Evolutionary conservation across 148 eudicot species (phyloP), one percentile per base, ranked within the genome.

Genomic region (Nepenthes mirabilis): DNA sequence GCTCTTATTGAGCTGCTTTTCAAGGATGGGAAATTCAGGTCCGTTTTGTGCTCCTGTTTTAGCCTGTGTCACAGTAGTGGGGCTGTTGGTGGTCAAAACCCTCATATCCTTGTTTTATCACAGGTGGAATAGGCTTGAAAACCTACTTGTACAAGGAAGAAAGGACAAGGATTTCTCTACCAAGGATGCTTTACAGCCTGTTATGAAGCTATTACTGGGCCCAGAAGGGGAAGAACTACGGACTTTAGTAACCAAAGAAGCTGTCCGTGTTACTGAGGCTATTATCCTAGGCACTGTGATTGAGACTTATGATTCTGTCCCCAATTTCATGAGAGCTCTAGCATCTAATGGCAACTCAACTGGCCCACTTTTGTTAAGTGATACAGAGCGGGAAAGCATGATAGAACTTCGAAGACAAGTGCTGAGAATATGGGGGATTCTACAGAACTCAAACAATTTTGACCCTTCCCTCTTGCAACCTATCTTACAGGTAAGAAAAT

Each of bases 91-190:
- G 58, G 14, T 36, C 11, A 10, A 55, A 34, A 33, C 58, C 2
- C 7, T 55, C 3, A 33, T 6, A 9, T 34, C 36, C 35, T 55
- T 54, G 48, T 37, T 61, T 66, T 59, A 52, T 11, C 66, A 50
- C 85, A 93, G 99, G 83, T 93, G 99, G 99, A 93, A 89, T 68
- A 83, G 99, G 69, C 99, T 93, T 61, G 99, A 93, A 79, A 93
- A 93, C 77, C 75, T 93, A 70, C 91, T 93, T n/a, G 89, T 78
- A 62, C 95, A 93, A 71, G 99, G 99, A 40, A 73, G 79, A 51
- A 82, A 79, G 67, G 99, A 93, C 68, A 77, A 77, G 67, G 99
- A 93, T 74, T 93, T 93, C 65, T 74, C 94, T 57, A 91, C 95
- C 51, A 88, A 88, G 70, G 99, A 93, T 63, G 99, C 96, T 63